A percentile compares a stretch with the other conserved stretches of the same genome.
These are phyloP conservation scores for Suillus cothurnatus DNA, from an alignment of 768 basidiomycete species.

Conservation along the genomic window DNA sequence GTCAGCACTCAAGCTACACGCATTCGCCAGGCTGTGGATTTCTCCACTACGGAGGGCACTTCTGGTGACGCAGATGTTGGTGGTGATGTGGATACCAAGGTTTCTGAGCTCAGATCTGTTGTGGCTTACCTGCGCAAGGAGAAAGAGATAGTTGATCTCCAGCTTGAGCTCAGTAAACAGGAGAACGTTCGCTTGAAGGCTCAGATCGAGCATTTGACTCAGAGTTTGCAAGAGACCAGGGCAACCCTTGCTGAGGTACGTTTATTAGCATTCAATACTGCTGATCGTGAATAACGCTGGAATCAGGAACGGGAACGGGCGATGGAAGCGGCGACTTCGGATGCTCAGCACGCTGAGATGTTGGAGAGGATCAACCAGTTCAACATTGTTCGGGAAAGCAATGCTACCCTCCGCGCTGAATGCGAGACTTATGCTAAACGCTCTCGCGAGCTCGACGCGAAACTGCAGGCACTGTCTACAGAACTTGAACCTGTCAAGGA, in stretches of 20 bases:
- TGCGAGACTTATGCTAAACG: slow-evolving; percentile 71
- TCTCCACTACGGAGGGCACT: slow-evolving; percentile 39
- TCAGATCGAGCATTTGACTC: slow-evolving; percentile 74
- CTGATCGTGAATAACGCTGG: slow-evolving; percentile 4
- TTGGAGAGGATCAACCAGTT: slow-evolving; percentile 86
- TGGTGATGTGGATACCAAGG: slow-evolving; percentile 61
- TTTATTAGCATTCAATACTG: neutral
- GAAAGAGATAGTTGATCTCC: slow-evolving; percentile 90
- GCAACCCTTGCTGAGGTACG: slow-evolving; percentile 70
- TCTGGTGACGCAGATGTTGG: slow-evolving; percentile 46
- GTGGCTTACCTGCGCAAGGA: slow-evolving; percentile 85
- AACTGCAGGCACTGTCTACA: slow-evolving; percentile 55
- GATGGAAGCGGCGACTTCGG: slow-evolving; percentile 67
- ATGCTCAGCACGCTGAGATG: slow-evolving; percentile 81
- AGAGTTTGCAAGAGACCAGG: slow-evolving; percentile 70
- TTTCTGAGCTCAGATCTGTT: slow-evolving; percentile 75
- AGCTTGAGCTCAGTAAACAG: slow-evolving; percentile 77
- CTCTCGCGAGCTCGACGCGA: slow-evolving; percentile 63
- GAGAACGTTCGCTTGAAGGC: slow-evolving; percentile 74
- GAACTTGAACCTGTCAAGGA: slow-evolving; percentile 80
- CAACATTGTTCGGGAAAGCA: slow-evolving; percentile 85
- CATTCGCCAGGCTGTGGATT: slow-evolving; percentile 72
- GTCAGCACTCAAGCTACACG: slow-evolving; percentile 81
- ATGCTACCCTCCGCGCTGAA: slow-evolving; percentile 80
- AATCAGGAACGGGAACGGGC: slow-evolving; percentile 80